These are phyloP conservation scores for Omphalotus guepiniiformis DNA, from an alignment of 768 basidiomycete species.

Conservation along the genomic window DNA sequence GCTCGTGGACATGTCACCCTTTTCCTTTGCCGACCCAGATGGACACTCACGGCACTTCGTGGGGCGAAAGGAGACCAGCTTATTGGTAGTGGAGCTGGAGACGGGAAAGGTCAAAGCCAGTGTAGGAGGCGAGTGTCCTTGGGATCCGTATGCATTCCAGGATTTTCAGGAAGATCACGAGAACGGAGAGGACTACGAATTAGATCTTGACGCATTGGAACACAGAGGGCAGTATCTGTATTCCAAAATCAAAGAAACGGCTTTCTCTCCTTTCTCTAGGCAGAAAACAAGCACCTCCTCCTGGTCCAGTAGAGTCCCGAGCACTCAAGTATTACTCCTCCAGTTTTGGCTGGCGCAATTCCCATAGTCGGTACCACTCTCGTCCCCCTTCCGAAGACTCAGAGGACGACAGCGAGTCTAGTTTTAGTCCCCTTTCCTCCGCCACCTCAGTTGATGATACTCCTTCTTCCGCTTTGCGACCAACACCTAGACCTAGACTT, in stretches of 20 bases:
- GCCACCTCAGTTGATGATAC: too few species aligned
- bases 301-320: conserved; percentile 43
- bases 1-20: conserved; percentile 88
- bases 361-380: too few species aligned
- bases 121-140: conserved; percentile 73
- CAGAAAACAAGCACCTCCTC: conserved; percentile 29
- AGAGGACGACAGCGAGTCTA: too few species aligned
- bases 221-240: background rate
- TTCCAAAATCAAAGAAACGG: conserved; percentile 17
- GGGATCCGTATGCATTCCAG: conserved; percentile 65
- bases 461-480: too few species aligned
- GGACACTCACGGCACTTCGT: conserved; percentile 70
- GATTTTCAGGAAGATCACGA: conserved; percentile 35
- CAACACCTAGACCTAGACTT: too few species aligned
- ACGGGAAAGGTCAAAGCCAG: conserved; percentile 78
- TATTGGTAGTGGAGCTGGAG: conserved; percentile 69
- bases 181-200: conserved; percentile 26
- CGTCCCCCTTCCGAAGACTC: too few species aligned
- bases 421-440: too few species aligned
- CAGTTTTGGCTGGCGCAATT: conserved; percentile 43
- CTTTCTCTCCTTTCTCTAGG: conserved; percentile 35
- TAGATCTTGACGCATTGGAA: conserved; percentile 60
- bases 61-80: conserved; percentile 85
- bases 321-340: conserved; percentile 42
- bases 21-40: conserved; percentile 60